Evolutionary conservation across 805 yeast species (phyloP), one percentile per base, ranked within the genome.

Genomic region (Debaryomyces tyrocola): DNA sequence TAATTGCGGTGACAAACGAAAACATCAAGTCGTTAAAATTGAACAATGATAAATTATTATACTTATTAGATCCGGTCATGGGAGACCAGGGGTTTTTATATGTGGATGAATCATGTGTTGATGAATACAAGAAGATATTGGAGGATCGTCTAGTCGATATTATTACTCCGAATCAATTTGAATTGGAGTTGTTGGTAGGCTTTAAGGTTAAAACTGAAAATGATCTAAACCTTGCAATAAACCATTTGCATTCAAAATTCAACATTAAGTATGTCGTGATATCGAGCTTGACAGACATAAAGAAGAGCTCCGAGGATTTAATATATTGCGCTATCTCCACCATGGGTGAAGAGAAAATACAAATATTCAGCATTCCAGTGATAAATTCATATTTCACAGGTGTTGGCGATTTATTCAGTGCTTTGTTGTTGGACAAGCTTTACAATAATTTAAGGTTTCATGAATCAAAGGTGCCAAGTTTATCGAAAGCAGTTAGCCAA

Each of bases 141-240:
- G 77, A 77, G 4, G 84, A 85, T 55, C 35, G 80, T 75, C 6
- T 57, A 51, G 86, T 90, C 7, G 89, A 87, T 54, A 69, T 89
- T 7, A 80, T 88, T 12, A 91, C 97, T 0, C 98, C 98, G 2
- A 91, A 91, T 63, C 95, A 88, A 62, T 92, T 86, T 63, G 98
- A 91, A 62, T 75, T 86, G 14, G 97, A 90, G 64, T 62, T 89
- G 24, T 64, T 92, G 37, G 74, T 82, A 10, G 87, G 77, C 7
- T 58, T 67, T 44, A 72, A 71, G 43, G 77, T 88, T 17, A 58
- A 57, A 2, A 62, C 71, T 20, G 46, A 57, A 20, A 66, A 59
- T 0, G 58, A 67, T 8, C 69, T 87, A 38, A 59, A 61, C 29
- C 34, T 47, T 18, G 89, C 90, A 0, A 54, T 88, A 4, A 43